These are phyloP conservation scores for Effrenium voratum DNA, from an alignment of 73 alveolate genomes.

Conservation along the genomic window DNA sequence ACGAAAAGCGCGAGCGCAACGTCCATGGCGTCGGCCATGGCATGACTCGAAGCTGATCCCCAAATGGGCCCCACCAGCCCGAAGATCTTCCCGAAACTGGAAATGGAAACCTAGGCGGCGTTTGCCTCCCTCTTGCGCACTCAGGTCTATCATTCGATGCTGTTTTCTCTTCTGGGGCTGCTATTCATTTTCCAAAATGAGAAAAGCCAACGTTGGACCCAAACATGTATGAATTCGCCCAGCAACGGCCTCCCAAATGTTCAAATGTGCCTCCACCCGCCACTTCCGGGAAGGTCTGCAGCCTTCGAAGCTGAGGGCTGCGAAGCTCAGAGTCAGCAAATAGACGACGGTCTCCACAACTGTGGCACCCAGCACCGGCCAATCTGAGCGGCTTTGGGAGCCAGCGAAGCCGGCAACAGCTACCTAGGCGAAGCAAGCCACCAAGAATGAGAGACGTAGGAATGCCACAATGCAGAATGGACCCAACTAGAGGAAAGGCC, in stretches of 20 bases:
- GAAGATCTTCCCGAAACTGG: slow-evolving; percentile 12
- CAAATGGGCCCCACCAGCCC: neutral
- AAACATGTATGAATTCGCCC: too few species aligned
- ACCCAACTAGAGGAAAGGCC: too few species aligned
- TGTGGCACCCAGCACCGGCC: slow-evolving; percentile 60
- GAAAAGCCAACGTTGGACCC: too few species aligned
- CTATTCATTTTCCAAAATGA: slow-evolving; percentile 61
- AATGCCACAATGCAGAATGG: too few species aligned
- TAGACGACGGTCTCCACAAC: neutral
- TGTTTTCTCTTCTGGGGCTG: too few species aligned
- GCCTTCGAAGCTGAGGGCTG: neutral
- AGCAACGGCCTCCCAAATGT: slow-evolving; percentile 33
- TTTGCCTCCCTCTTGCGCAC: too few species aligned
- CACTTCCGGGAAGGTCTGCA: neutral
- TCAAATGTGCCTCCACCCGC: neutral
- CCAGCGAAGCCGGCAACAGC: neutral
- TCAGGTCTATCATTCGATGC: too few species aligned
- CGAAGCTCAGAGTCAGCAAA: neutral
- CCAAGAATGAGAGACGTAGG: too few species aligned
- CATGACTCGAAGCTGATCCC: too few species aligned
- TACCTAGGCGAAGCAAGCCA: too few species aligned
- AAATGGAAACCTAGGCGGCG: slow-evolving; percentile 1
- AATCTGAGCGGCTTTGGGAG: neutral
- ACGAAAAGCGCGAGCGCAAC: slow-evolving; percentile 28
- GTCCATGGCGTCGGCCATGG: slow-evolving; percentile 31